Evolutionary conservation across 768 basidiomycete genomes (phyloP), one percentile per base, ranked within the genome.

Genomic region (Tephrocybe sp.): DNA sequence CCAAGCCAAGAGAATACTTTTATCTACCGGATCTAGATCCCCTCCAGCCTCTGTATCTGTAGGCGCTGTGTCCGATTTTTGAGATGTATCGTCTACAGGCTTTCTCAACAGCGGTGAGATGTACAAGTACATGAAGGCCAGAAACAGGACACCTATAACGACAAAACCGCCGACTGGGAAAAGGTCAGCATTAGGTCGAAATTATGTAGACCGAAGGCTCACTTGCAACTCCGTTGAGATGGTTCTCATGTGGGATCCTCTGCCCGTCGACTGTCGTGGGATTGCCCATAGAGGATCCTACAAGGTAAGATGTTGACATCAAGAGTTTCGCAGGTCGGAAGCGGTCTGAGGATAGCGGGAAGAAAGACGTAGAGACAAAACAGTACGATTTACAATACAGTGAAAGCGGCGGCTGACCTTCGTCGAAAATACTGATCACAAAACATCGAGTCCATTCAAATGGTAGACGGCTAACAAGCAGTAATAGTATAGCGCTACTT

Each of bases 111-210:
- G 48, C n/a, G 60, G 62, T 18, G 56, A 60, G 11, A 65, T 35
- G 40, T 60, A 64, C 52, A 63, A 53, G 30, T 52, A 64, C 51
- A 63, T 44, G 51, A 66, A 65, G 30, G 27, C 37, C 11, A 55
- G 8, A 44, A 66, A 62, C 27, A 66, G 51, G 24, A 63, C 13
- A 8, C 56, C 47, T 35, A 60, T 60, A 32, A 61, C 37, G 26
- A 56, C 39, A 22, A 66, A 52, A 32, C 58, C 61, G 12, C 53
- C 49, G 25, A 64, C 66, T 68, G 30, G 11, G n/a, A 35, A 35
- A 7, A 9, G 34, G 34, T 15, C 15, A 6, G 34, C 34, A 35
- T 35, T 9, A 15, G 5, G 5, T n/a, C 16, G 7, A 5, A 11
- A n/a, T 11, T 11, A 6, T n/a, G 6, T 6, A 5, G 7, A 35